Evolutionary conservation across 139 green algal species (phyloP), one percentile per base, ranked within the genome.

Genomic region (Coelastrella sp.): DNA sequence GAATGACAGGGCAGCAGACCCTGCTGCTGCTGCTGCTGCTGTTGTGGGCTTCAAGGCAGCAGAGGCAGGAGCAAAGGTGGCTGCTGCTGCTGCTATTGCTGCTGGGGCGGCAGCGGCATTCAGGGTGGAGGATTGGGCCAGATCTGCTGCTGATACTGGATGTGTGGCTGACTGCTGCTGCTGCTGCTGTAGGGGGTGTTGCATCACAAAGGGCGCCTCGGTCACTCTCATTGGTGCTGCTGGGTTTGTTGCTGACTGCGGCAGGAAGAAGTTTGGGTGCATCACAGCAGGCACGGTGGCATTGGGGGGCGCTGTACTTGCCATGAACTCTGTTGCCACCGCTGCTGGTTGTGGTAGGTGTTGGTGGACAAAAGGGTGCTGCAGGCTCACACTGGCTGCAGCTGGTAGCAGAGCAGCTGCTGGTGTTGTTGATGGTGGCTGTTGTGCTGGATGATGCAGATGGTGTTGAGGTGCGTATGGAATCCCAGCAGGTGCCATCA

Each of bases 11-110:
- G 56, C 1, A 73, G 65, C 65, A 22, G 15, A 22, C 35, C 35
- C 35, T 49, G 35, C 35, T 49, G 35, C 35, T 49, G 57, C 11
- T 57, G 8, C 79, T 72, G 79, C 79, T 85, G 79, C 79, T 70
- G 56, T 49, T 84, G 78, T 11, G 9, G 27, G 35, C 63, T 22
- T 12, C 10, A 49, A 14, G 11, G 78, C 17, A 20, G 78, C 7
- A 68, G 15, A 14, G n/a, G 78, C 56, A 76, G 68, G 68, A 10
- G 35, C 35, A 49, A 49, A 49, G 27, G 24, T 59, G 27, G 79
- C 79, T 85, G 79, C 57, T 70, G 57, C 20, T 85, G 79, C 57
- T 70, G 79, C 12, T 24, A 60, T 12, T 83, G 49, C 76, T 35
- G 76, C 76, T 65, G 76, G 7, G 14, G 49, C 49, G 4, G 27